A percentile compares a stretch with the other conserved stretches of the same genome.
Evolutionary conservation across 352 stramenopile species (phyloP).

Genomic region (Phytophthora aleatoria): DNA sequence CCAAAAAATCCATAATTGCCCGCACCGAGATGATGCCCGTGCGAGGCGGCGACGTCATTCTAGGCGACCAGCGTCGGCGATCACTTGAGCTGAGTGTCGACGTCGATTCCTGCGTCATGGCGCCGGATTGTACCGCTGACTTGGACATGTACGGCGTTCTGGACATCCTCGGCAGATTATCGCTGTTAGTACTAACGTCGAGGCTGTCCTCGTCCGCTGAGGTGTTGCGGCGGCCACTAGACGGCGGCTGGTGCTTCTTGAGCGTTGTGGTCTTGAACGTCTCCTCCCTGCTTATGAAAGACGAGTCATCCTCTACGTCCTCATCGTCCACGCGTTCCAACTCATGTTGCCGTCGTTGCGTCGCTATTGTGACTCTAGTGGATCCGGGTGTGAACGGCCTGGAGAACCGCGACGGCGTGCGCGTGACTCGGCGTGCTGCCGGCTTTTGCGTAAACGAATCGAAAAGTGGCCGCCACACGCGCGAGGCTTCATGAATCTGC

Average conservation of each 20-base stretch:
- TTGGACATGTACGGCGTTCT: conserved; percentile 70
- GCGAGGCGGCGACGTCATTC: conserved; percentile 58
- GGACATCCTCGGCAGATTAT: conserved; percentile 65
- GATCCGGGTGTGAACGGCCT: conserved; percentile 35
- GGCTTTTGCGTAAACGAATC: conserved; percentile 66
- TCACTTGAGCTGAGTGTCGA: conserved; percentile 59
- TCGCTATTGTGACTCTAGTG: conserved; percentile 1
- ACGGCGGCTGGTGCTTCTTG: conserved; percentile 34
- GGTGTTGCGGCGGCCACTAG: conserved; percentile 22
- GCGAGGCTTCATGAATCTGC: conserved; percentile 74
- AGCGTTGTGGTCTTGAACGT: conserved; percentile 82
- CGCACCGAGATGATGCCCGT: conserved; percentile 57
- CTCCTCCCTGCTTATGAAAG: conserved; percentile 55
- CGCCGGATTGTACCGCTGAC: conserved; percentile 28
- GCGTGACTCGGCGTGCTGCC: conserved; percentile 42
- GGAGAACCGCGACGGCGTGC: conserved; percentile 46
- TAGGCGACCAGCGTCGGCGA: conserved; percentile 54
- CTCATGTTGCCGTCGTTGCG: conserved; percentile 21
- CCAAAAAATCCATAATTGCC: background rate
- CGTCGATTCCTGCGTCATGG: conserved; percentile 41
- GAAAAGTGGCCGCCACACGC: conserved; percentile 81
- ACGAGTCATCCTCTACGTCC: conserved; percentile 43
- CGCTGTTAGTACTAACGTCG: conserved; percentile 64
- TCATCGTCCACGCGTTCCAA: conserved; percentile 18
- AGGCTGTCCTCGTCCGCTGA: conserved; percentile 58